A percentile compares a stretch with the other conserved stretches of the same genome.
Evolutionary conservation across 2,329 filamentous ascomycete genomes (phyloP).

Genomic region (Malbranchea zuffiana): DNA sequence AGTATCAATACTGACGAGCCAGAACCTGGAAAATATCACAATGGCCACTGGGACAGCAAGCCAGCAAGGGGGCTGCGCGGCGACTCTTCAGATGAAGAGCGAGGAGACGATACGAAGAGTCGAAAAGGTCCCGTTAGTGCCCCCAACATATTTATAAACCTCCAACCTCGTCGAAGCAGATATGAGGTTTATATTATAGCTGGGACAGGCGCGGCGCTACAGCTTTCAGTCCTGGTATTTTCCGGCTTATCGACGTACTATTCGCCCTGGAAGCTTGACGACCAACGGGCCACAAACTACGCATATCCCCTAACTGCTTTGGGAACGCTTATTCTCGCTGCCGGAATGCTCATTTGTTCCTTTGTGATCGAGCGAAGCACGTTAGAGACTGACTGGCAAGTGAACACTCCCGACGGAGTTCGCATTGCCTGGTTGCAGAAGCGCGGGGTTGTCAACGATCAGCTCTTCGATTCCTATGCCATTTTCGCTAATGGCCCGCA

Average conservation of each 20-base stretch:
- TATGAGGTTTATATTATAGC: too few species aligned
- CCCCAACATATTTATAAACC: too few species aligned
- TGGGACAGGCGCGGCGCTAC: too few species aligned
- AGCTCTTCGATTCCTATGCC: constrained; percentile 8
- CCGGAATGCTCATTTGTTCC: constrained; percentile 2
- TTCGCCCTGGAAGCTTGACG: too few species aligned
- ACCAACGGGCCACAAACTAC: constrained; percentile 4
- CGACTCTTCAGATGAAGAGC: too few species aligned
- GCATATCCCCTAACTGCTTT: constrained; percentile 3
- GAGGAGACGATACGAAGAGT: too few species aligned
- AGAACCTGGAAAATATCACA: too few species aligned
- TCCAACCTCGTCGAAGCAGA: too few species aligned
- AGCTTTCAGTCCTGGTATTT: too few species aligned
- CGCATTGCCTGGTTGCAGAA: constrained; percentile 4
- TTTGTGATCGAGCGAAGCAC: constrained; percentile 8
- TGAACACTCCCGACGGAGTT: background rate
- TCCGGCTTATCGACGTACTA: constrained; percentile 22
- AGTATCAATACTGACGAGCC: too few species aligned
- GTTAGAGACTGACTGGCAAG: constrained; percentile 1
- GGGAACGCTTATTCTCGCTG: constrained; percentile 2
- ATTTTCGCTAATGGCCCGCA: constrained; percentile 1
- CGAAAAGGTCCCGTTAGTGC: too few species aligned
- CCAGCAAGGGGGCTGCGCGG: too few species aligned
- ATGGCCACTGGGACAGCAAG: constrained; percentile 28
- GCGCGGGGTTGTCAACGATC: constrained; percentile 1